Conservation (phyloP, 176 grass and related monocot species). For the Avena insularis region DNA sequence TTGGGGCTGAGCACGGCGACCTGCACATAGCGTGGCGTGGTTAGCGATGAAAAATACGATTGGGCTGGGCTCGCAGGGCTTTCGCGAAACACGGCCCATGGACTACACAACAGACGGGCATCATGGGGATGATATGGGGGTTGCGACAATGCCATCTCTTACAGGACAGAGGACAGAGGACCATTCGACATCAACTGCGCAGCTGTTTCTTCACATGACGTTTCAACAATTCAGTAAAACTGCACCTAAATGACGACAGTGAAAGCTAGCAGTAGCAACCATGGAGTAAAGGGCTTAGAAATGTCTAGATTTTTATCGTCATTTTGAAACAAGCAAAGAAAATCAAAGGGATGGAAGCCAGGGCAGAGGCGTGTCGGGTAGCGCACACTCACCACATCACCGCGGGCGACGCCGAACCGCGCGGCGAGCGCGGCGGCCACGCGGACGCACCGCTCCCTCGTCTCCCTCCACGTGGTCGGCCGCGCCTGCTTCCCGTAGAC, state of each 20-base stretch:
- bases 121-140: too few species aligned
- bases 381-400: slow-evolving; percentile 60
- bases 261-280: neutral
- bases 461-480: slow-evolving; percentile 59
- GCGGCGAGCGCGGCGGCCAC: slow-evolving; percentile 59
- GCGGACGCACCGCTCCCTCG: slow-evolving; percentile 54
- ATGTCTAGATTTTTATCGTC: too few species aligned
- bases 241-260: neutral
- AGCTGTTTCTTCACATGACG: too few species aligned
- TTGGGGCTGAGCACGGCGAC: slow-evolving; percentile 55
- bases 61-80: neutral
- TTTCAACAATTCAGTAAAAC: neutral
- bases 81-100: neutral
- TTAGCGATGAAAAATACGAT: too few species aligned
- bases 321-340: too few species aligned
- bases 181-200: neutral
- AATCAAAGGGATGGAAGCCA: neutral
- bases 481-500: slow-evolving; percentile 36
- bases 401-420: slow-evolving; percentile 55
- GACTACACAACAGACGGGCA: neutral
- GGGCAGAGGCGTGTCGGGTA: neutral
- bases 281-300: too few species aligned
- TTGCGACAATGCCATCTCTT: too few species aligned
- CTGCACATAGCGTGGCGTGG: neutral
- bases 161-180: neutral